Evolutionary conservation across 2,329 filamentous ascomycete genomes (phyloP).

Genomic region (Cytospora leucostoma): DNA sequence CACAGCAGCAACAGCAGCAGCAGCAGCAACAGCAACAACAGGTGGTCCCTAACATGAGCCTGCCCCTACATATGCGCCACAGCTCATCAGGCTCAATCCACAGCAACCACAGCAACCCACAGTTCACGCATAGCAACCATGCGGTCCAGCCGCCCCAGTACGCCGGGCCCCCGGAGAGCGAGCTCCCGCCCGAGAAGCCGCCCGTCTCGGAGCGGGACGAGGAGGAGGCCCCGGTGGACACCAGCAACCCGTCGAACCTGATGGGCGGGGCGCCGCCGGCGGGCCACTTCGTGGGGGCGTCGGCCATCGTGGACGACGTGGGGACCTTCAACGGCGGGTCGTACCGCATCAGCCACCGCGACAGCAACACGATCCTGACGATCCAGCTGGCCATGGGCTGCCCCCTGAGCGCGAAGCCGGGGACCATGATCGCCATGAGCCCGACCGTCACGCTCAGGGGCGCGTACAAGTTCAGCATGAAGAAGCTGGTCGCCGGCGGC

Average conservation of each 20-base stretch:
- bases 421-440: slow-evolving; percentile 91
- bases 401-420: slow-evolving; percentile 77
- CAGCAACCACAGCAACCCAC: slow-evolving; percentile 19
- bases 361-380: slow-evolving; percentile 87
- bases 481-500: slow-evolving; percentile 83
- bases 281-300: slow-evolving; percentile 64
- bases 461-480: slow-evolving; percentile 79
- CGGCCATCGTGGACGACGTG: slow-evolving; percentile 73
- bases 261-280: slow-evolving; percentile 44
- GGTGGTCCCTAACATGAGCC: slow-evolving; percentile 35
- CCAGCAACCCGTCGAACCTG: slow-evolving; percentile 38
- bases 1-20: slow-evolving; percentile 34
- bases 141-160: slow-evolving; percentile 39
- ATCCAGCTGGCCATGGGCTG: slow-evolving; percentile 88
- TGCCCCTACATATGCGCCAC: slow-evolving; percentile 42
- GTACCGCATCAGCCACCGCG: slow-evolving; percentile 89
- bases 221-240: slow-evolving; percentile 33
- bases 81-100: slow-evolving; percentile 32
- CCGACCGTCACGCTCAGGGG: slow-evolving; percentile 84
- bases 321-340: slow-evolving; percentile 98
- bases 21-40: slow-evolving; percentile 32
- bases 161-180: slow-evolving; percentile 31
- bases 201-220: slow-evolving; percentile 28
- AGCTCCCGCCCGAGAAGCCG: slow-evolving; percentile 35
- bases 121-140: slow-evolving; percentile 27